Percentiles rank a stretch among this genome's conserved stretches.
Evolutionary conservation across 2,329 filamentous ascomycete genomes (phyloP).

Genomic region (Colletotrichum orbiculare): DNA sequence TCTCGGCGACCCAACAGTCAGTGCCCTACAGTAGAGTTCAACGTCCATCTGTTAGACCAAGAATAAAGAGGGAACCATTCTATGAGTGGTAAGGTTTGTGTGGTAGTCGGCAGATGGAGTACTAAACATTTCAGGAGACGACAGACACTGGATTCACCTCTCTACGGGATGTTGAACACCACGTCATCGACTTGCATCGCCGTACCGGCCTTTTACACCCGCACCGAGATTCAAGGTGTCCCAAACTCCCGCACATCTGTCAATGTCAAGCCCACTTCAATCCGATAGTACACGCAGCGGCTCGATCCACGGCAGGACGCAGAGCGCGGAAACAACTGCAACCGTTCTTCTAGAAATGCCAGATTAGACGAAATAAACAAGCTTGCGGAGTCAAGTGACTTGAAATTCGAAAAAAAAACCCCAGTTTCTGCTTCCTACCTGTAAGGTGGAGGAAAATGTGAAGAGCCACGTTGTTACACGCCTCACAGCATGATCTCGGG

Average conservation of each 20-base stretch:
- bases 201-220: too few relatives aligned
- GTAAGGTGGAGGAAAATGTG: neutral
- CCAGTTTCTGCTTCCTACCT: neutral
- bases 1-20: too few relatives aligned
- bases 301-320: neutral
- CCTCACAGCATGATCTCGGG: slow-evolving; percentile 19
- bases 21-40: too few relatives aligned
- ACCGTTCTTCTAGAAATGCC: slow-evolving; percentile 6
- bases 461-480: slow-evolving; percentile 10
- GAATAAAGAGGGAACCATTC: too few relatives aligned
- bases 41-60: too few relatives aligned
- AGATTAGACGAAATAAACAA: neutral
- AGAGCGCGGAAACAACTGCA: slow-evolving; percentile 6
- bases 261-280: neutral
- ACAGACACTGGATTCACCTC: too few relatives aligned
- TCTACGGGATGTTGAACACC: too few relatives aligned
- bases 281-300: slow-evolving; percentile 9
- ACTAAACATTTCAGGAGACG: too few relatives aligned
- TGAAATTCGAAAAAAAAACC: neutral
- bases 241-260: neutral
- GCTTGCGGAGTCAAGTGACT: neutral
- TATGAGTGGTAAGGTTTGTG: too few relatives aligned
- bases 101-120: too few relatives aligned
- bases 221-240: slow-evolving; percentile 7
- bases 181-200: too few relatives aligned